Evolutionary conservation across 495 filamentous ascomycete species (phyloP).

Genomic region (Aspergillus nidulans): DNA sequence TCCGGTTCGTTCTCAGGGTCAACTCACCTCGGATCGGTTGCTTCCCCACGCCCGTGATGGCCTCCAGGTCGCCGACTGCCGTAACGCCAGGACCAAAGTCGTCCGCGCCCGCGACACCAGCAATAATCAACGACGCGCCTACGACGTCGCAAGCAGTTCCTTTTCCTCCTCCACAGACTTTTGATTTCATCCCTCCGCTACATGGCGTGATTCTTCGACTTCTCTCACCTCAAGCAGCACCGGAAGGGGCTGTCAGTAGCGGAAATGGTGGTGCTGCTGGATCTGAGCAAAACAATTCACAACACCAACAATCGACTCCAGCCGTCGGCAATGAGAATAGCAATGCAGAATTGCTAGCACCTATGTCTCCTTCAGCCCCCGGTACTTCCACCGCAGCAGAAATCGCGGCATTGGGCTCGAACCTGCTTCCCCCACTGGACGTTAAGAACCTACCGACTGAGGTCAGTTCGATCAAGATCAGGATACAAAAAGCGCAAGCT

Average conservation of each 20-base stretch:
- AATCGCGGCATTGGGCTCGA: slow-evolving; percentile 25
- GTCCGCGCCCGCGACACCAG: slow-evolving; percentile 39
- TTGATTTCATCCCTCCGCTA: slow-evolving; percentile 83
- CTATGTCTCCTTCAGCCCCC: slow-evolving; percentile 14
- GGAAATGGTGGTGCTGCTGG: slow-evolving; percentile 23
- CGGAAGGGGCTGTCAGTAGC: slow-evolving; percentile 11
- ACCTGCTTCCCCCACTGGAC: slow-evolving; percentile 48
- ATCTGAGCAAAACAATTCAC: slow-evolving; percentile 25
- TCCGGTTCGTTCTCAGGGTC: neutral
- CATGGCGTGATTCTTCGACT: slow-evolving; percentile 72
- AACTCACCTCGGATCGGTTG: slow-evolving; percentile 4
- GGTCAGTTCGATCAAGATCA: slow-evolving; percentile 69
- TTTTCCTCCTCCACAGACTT: slow-evolving; percentile 55
- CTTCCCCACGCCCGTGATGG: slow-evolving; percentile 23
- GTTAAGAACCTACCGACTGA: slow-evolving; percentile 75
- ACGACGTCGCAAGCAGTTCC: slow-evolving; percentile 46
- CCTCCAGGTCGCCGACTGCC: slow-evolving; percentile 36
- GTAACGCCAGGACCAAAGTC: slow-evolving; percentile 37
- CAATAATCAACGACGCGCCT: slow-evolving; percentile 26
- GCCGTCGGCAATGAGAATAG: slow-evolving; percentile 16
- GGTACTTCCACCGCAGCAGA: slow-evolving; percentile 19
- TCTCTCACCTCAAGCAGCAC: slow-evolving; percentile 35
- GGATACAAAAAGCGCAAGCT: slow-evolving; percentile 69
- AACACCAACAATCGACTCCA: slow-evolving; percentile 19
- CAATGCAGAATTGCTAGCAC: slow-evolving; percentile 18